Conservation (phyloP, 2,329 filamentous ascomycete species). For the Botryotinia convoluta region DNA sequence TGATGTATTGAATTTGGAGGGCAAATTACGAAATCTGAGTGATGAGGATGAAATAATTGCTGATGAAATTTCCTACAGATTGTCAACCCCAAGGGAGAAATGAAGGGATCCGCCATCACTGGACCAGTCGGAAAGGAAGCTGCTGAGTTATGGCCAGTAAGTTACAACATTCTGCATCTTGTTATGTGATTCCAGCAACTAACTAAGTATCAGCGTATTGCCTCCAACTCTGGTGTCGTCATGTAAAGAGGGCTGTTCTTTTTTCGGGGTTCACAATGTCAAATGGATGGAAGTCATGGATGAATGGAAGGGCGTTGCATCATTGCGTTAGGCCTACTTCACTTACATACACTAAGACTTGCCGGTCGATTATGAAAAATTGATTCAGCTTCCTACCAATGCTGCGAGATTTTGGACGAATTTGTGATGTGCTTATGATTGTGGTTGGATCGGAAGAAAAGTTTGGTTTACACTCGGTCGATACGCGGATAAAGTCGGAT, state of each 20-base stretch:
- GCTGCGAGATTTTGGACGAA: conserved; percentile 1
- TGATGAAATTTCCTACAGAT: conserved; percentile 60
- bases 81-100: conserved; percentile 99
- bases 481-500: background rate
- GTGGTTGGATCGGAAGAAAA: background rate
- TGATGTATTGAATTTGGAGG: background rate
- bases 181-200: conserved; percentile 37
- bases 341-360: conserved; percentile 20
- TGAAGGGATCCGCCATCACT: conserved; percentile 99
- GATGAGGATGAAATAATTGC: conserved; percentile 28
- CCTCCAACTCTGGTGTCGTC: conserved; percentile 99
- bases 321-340: conserved; percentile 17
- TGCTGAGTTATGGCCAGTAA: conserved; percentile 97
- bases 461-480: background rate
- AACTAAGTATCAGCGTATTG: conserved; percentile 74
- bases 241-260: conserved; percentile 68
- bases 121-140: conserved; percentile 99
- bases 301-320: conserved; percentile 21
- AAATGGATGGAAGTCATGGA: conserved; percentile 21
- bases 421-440: conserved; percentile 11
- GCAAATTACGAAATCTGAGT: background rate
- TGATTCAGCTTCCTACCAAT: conserved; percentile 21
- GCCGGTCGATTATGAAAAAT: conserved; percentile 19
- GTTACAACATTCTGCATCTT: conserved; percentile 40
- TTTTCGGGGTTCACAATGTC: conserved; percentile 33